Base-by-base conservation (phyloP, 352 stramenopile species). In the Pythium rhizo-oryzae region DNA sequence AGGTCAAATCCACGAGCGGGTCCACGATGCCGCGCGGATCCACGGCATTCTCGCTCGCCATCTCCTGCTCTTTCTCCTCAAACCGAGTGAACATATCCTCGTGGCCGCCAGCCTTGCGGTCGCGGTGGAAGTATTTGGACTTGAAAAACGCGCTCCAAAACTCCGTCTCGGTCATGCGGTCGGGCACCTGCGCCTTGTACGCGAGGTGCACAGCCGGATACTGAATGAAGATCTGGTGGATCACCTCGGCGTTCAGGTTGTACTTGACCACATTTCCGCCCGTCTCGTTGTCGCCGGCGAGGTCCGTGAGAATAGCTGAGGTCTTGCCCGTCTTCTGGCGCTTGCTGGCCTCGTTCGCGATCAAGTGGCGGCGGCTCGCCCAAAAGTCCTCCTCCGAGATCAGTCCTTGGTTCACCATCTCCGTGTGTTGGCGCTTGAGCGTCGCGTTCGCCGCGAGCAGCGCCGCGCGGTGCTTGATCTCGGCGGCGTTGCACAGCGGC, bases 221-320 rank as follows among this genome's bases (percentile, higher is more conserved):
- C 72, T 96, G 88, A 58, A 94, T 90, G 41, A 96, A 96, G 62
- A 96, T 96, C 76, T 96, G 88, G 64, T 96, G 88, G 68, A 96
- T 94, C 51, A 94, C 88, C 28, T 96, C 86, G 1, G 87, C 86
- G 50, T 96, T 96, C 53, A 96, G 72, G 46, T 96, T 96, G 73
- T 96, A 96, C 74, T 96, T 96, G 74, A 96, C 82, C 28, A 91
- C 82, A 43, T 94, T 91, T 13, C 85, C 84, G 25, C 78, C 75
- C 8, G 80, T 69, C 23, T 91, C 86, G 65, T 87, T 94, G 50
- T 94, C 77, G 13, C 82, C 84, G 33, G 82, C 74, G 24, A 96
- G 60, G 51, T 96, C 88, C 16, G 88, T 94, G 50, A 96, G 58
- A 25, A 96, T 94, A 16, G 87, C 84, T 8, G 84, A 93, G 59